Percentiles rank a stretch among this genome's conserved stretches.
These are phyloP conservation scores for Pisolithus tinctorius DNA, from an alignment of 768 basidiomycete species.

Conservation along the genomic window DNA sequence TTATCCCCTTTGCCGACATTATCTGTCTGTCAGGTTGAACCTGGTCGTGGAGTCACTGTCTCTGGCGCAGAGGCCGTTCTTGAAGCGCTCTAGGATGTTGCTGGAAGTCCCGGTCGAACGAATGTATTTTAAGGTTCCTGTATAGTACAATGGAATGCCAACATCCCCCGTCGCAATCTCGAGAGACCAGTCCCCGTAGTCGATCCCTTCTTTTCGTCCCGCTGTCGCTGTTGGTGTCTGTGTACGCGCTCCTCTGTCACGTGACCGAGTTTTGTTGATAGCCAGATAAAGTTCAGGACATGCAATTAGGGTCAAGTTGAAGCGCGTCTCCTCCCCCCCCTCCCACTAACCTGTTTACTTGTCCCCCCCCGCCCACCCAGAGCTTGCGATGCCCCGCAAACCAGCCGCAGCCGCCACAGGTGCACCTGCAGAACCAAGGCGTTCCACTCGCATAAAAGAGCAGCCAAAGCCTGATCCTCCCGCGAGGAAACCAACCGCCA, in stretches of 20 bases:
- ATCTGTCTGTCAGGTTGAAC: conserved; percentile 37
- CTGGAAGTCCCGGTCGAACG: neutral
- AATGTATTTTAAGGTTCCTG: neutral
- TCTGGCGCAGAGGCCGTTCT: conserved; percentile 56
- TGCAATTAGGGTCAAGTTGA: conserved; percentile 16
- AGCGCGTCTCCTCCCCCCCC: conserved; percentile 25
- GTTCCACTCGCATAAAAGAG: conserved; percentile 71
- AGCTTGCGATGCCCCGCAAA: conserved; percentile 60
- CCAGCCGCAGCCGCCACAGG: conserved; percentile 42
- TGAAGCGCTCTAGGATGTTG: conserved; percentile 26
- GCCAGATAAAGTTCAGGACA: conserved; percentile 26
- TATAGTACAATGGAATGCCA: conserved; percentile 7
- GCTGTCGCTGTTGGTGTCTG: conserved; percentile 16
- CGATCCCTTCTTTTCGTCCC: too few relatives aligned
- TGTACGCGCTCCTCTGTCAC: conserved; percentile 26
- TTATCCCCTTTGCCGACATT: conserved; percentile 7
- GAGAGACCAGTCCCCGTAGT: too few relatives aligned
- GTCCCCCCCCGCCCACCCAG: conserved; percentile 3
- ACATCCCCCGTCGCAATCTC: conserved; percentile 9
- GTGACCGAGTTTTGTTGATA: conserved; percentile 31
- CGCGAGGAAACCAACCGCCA: conserved; percentile 55
- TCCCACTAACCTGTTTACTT: conserved; percentile 7
- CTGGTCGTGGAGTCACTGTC: conserved; percentile 43
- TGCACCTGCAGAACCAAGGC: conserved; percentile 46
- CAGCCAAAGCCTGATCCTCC: conserved; percentile 48